Conservation (phyloP, 1,284 basidiomycete genomes). For the Sporisorium scitamineum region DNA sequence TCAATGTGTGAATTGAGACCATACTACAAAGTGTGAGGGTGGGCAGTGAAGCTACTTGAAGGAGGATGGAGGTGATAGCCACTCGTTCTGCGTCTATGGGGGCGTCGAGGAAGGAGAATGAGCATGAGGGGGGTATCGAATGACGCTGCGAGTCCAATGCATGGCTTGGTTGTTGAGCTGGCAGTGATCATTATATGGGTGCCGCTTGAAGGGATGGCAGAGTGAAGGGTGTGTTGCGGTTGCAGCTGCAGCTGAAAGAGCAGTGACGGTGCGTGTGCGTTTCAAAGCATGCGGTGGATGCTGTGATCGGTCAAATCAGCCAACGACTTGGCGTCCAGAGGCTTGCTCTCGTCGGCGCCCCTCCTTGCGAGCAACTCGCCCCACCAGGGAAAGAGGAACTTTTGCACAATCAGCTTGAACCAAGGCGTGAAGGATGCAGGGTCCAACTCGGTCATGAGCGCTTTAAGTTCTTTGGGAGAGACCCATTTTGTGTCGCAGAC, state of each 20-base stretch:
- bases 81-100: background rate
- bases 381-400: conserved; percentile 99
- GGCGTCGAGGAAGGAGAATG: background rate
- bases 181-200: background rate
- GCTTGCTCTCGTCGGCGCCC: conserved; percentile 21
- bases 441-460: conserved; percentile 84
- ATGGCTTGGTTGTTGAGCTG: background rate
- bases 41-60: background rate
- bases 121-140: conserved; percentile 20
- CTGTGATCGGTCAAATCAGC: conserved; percentile 56
- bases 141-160: background rate
- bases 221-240: too few relatives aligned
- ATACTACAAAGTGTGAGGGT: background rate
- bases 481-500: conserved; percentile 93
- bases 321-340: conserved; percentile 59
- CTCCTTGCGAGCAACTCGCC: conserved; percentile 80
- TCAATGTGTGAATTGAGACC: background rate
- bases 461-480: conserved; percentile 85
- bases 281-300: conserved; percentile 66
- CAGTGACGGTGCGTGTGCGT: background rate
- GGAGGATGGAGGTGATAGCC: background rate
- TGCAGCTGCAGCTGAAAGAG: too few relatives aligned
- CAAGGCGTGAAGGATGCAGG: conserved; percentile 92
- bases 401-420: conserved; percentile 98
- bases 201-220: background rate